Base-by-base conservation (phyloP, 345 rosid genomes). In the Melastoma malabathricum region DNA sequence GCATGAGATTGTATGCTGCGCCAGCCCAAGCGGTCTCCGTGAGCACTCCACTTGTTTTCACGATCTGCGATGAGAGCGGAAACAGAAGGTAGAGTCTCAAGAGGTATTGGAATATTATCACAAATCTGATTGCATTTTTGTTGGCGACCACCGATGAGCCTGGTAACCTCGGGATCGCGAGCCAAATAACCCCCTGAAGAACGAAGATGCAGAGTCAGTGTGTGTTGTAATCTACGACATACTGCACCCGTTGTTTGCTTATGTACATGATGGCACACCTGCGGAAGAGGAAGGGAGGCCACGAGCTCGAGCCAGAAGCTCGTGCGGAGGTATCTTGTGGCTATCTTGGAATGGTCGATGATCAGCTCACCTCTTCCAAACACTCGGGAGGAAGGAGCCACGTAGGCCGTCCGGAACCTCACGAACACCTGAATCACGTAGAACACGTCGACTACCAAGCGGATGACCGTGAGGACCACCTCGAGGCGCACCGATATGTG, bases 361-460 rank as follows among this genome's bases (percentile, higher is more conserved):
- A 74, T 78, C 31, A 81, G 72, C 64, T 81, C 89, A 19, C 84
- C 89, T 73, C 84, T 67, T 43, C 84, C 84, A 43, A 73, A 65
- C 3, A 78, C 82, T 10, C 82, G 76, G 54, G 84, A 78, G n/a
- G 84, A 73, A 31, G 84, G 82, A 64, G 77, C 82, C 10, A 78
- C 66, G 52, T 69, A 76, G 59, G 84, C 82, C 6, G 80, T 81
- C 41, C 69, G 72, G 56, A 75, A 74, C 39, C 65, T 61, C 57
- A 82, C 23, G 19, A 69, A 64, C 18, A 78, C 68, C 55, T 70
- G 75, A 44, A 68, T 44, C 1, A 62, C n/a, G 68, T 76, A 82
- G 50, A 76, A 79, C 44, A 48, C 57, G 61, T 78, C 89, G 10
- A 62, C 71, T 4, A 58, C 15, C 1, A 82, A 54, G 27, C 84